phyloP scores from a whole-genome alignment of 495 filamentous ascomycete species.

The Halenospora varia region DNA sequence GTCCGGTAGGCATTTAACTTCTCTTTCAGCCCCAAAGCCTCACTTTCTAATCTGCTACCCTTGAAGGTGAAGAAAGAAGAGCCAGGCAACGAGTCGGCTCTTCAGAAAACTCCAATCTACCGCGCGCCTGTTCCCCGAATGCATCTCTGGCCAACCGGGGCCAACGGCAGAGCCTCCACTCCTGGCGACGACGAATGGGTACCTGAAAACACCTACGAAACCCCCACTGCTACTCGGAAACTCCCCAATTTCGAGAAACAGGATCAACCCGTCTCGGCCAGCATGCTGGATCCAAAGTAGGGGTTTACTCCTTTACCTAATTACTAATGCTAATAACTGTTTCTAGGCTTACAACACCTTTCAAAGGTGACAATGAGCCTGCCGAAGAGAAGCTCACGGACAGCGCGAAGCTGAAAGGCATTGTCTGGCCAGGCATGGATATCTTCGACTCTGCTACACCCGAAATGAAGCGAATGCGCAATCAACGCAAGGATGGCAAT shows the following conservation, averaged over 20 bases:
- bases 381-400: conserved; percentile 29
- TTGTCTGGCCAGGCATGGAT: conserved; percentile 80
- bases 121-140: conserved; percentile 34
- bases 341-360: conserved; percentile 19
- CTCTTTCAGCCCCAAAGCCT: neutral
- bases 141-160: conserved; percentile 18
- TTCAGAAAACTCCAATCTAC: conserved; percentile 11
- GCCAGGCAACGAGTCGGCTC: neutral
- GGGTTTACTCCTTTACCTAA: neutral
- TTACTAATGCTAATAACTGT: neutral
- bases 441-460: conserved; percentile 81
- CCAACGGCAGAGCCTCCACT: neutral
- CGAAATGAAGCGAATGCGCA: conserved; percentile 73
- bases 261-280: neutral
- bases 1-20: neutral
- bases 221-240: conserved; percentile 12
- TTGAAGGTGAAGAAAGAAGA: conserved; percentile 5
- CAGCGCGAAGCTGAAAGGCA: conserved; percentile 62
- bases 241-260: conserved; percentile 16
- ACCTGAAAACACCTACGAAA: conserved; percentile 4
- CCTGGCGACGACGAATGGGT: conserved; percentile 6
- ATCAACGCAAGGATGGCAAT: conserved; percentile 77
- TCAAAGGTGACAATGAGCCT: conserved; percentile 9
- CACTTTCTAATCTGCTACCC: neutral
- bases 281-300: conserved; percentile 17